phyloP scores from a whole-genome alignment of 306 rosid species.

The Dicorynia guianensis region DNA sequence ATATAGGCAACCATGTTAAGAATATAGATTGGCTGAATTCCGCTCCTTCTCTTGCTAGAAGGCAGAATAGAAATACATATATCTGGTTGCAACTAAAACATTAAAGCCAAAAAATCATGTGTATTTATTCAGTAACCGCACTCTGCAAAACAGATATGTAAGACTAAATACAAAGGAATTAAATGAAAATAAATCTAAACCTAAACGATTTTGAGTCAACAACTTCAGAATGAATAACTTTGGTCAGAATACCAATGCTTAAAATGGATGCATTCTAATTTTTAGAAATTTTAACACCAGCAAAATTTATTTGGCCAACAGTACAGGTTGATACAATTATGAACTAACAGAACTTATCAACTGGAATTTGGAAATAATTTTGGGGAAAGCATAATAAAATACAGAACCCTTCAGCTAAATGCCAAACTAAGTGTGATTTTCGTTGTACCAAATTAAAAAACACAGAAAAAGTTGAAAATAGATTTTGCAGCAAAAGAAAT shows the following conservation, averaged over 20 bases:
- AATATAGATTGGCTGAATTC: slow-evolving; percentile 21
- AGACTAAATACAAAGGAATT: slow-evolving; percentile 18
- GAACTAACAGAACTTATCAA: slow-evolving; percentile 19
- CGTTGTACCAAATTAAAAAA: slow-evolving; percentile 30
- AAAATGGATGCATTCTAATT: not conserved
- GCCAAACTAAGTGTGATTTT: not conserved
- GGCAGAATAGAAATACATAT: slow-evolving; percentile 16
- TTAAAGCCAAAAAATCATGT: not conserved
- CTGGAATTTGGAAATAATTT: not conserved
- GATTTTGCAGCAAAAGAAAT: slow-evolving; percentile 19
- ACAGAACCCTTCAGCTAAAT: not conserved
- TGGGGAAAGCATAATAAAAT: not conserved
- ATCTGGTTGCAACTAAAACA: slow-evolving; percentile 10
- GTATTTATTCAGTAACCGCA: slow-evolving; percentile 19
- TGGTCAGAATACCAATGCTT: slow-evolving; percentile 2
- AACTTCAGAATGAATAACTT: no score
- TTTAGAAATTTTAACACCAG: not conserved
- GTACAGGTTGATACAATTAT: slow-evolving; percentile 14
- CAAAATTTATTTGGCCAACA: not conserved
- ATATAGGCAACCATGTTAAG: slow-evolving; percentile 25
- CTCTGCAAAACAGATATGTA: slow-evolving; percentile 27
- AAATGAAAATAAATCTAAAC: not conserved
- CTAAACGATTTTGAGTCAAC: not conserved
- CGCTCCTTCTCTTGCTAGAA: slow-evolving; percentile 20
- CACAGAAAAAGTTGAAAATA: not conserved